Percentiles rank a stretch among this genome's conserved stretches.
These are phyloP conservation scores for Triangularia setosa DNA, from an alignment of 2,329 filamentous ascomycete genomes.

Conservation along the genomic window DNA sequence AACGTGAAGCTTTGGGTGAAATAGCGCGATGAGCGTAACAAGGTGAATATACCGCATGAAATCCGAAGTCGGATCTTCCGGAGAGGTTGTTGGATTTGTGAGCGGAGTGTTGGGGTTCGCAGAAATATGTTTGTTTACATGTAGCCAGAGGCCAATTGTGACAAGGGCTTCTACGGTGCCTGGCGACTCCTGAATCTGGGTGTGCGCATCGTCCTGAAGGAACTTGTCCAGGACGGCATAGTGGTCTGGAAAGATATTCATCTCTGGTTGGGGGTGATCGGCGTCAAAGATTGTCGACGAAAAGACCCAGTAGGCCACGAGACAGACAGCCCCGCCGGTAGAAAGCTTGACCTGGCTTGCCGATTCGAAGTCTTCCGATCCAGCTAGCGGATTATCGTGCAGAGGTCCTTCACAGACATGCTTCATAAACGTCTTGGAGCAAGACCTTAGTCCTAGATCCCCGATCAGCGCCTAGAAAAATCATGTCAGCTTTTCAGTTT, in stretches of 20 bases:
- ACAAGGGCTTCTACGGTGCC: slow-evolving; percentile 58
- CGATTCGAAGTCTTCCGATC: slow-evolving; percentile 24
- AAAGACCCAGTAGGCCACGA: slow-evolving; percentile 61
- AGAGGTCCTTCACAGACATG: slow-evolving; percentile 41
- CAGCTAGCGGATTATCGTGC: slow-evolving; percentile 42
- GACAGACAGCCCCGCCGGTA: slow-evolving; percentile 54
- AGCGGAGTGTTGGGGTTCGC: slow-evolving; percentile 30
- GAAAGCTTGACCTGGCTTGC: slow-evolving; percentile 55
- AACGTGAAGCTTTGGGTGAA: slow-evolving; percentile 51
- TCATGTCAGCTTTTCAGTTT: neutral
- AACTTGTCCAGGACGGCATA: slow-evolving; percentile 50
- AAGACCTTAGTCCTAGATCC: slow-evolving; percentile 53
- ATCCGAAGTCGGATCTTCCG: slow-evolving; percentile 34
- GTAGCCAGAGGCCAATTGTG: slow-evolving; percentile 56
- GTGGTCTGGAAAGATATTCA: slow-evolving; percentile 60
- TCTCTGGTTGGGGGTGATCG: slow-evolving; percentile 48
- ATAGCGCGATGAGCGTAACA: slow-evolving; percentile 53
- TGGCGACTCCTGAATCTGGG: slow-evolving; percentile 45
- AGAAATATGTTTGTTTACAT: slow-evolving; percentile 45
- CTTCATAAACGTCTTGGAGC: slow-evolving; percentile 44
- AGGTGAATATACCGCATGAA: slow-evolving; percentile 61
- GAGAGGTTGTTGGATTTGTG: slow-evolving; percentile 25
- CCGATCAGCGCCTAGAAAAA: slow-evolving; percentile 54
- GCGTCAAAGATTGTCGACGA: slow-evolving; percentile 59
- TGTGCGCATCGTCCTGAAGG: slow-evolving; percentile 47